Percentiles rank a stretch among this genome's conserved stretches.
Evolutionary conservation across 2,329 filamentous ascomycete species (phyloP).

Genomic region (Pseudogymnoascus sp.): DNA sequence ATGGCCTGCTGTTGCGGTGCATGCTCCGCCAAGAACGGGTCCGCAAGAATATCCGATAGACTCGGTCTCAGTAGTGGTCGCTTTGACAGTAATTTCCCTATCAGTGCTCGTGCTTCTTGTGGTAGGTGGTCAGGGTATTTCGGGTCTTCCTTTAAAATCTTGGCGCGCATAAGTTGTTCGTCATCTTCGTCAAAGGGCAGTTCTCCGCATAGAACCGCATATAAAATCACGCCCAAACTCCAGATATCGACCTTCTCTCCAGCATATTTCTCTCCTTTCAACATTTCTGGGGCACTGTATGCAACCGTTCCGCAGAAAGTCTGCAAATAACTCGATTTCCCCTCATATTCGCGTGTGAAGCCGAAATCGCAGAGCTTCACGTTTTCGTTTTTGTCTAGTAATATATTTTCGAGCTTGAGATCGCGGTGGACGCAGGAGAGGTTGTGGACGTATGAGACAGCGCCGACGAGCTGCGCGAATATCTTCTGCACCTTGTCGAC

Average conservation of each 20-base stretch:
- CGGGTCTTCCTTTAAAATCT: slow-evolving; percentile 79
- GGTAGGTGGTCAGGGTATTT: slow-evolving; percentile 75
- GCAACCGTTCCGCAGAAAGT: slow-evolving; percentile 97
- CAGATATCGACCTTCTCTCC: slow-evolving; percentile 97
- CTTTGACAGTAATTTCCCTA: slow-evolving; percentile 80
- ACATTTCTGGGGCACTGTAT: slow-evolving; percentile 97
- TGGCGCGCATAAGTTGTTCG: slow-evolving; percentile 74
- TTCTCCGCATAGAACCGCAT: slow-evolving; percentile 73
- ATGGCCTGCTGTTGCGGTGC: slow-evolving; percentile 85
- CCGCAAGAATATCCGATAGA: slow-evolving; percentile 74
- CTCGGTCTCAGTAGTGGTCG: slow-evolving; percentile 74
- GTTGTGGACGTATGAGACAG: slow-evolving; percentile 89
- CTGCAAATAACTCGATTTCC: slow-evolving; percentile 86
- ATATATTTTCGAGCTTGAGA: slow-evolving; percentile 90
- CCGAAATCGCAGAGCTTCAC: slow-evolving; percentile 98
- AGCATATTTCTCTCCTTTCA: slow-evolving; percentile 96
- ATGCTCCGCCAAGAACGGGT: slow-evolving; percentile 81
- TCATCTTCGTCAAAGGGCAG: slow-evolving; percentile 95
- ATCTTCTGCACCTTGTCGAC: slow-evolving; percentile 87
- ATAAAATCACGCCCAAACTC: slow-evolving; percentile 80
- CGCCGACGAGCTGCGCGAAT: slow-evolving; percentile 90
- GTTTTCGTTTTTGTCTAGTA: slow-evolving; percentile 93
- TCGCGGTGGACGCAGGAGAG: slow-evolving; percentile 96
- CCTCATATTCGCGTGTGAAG: slow-evolving; percentile 95
- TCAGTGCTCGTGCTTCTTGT: slow-evolving; percentile 65